Percentiles rank a stretch among this genome's conserved stretches.
Conservation (phyloP, 2,329 filamentous ascomycete genomes). For the Reticulascus tulasneorum region DNA sequence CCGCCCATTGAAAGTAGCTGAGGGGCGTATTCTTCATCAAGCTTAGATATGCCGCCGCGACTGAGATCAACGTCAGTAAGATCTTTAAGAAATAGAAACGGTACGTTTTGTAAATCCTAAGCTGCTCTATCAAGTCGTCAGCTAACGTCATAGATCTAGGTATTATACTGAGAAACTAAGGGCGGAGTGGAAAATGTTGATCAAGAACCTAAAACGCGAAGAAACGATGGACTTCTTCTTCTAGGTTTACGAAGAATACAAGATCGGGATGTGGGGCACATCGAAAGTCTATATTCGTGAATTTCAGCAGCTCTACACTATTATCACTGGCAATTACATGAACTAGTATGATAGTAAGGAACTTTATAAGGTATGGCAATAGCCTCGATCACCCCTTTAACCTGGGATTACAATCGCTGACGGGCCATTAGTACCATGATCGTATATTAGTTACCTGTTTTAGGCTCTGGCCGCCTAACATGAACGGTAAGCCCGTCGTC, state of each 20-base stretch:
- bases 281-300: slow-evolving; percentile 21
- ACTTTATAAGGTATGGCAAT: slow-evolving; percentile 20
- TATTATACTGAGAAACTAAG: slow-evolving; percentile 17
- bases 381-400: not conserved
- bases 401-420: not conserved
- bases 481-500: slow-evolving; percentile 19
- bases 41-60: slow-evolving; percentile 16
- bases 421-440: slow-evolving; percentile 16
- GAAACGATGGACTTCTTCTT: slow-evolving; percentile 22
- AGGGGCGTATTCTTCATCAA: slow-evolving; percentile 16
- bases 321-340: slow-evolving; percentile 16
- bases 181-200: slow-evolving; percentile 15
- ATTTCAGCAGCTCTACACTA: slow-evolving; percentile 22
- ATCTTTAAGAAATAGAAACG: slow-evolving; percentile 18
- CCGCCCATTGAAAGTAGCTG: slow-evolving; percentile 14
- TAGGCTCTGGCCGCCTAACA: slow-evolving; percentile 17
- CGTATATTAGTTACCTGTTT: slow-evolving; percentile 18
- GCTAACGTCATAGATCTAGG: slow-evolving; percentile 11
- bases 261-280: slow-evolving; percentile 18
- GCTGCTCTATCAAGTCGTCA: not conserved
- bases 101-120: slow-evolving; percentile 6
- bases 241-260: slow-evolving; percentile 14
- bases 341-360: slow-evolving; percentile 20
- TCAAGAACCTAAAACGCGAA: slow-evolving; percentile 13
- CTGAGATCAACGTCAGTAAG: slow-evolving; percentile 17